Percentiles rank a stretch among this genome's conserved stretches.
These are phyloP conservation scores for Quercus rubra DNA, from an alignment of 306 rosid species.

Conservation along the genomic window DNA sequence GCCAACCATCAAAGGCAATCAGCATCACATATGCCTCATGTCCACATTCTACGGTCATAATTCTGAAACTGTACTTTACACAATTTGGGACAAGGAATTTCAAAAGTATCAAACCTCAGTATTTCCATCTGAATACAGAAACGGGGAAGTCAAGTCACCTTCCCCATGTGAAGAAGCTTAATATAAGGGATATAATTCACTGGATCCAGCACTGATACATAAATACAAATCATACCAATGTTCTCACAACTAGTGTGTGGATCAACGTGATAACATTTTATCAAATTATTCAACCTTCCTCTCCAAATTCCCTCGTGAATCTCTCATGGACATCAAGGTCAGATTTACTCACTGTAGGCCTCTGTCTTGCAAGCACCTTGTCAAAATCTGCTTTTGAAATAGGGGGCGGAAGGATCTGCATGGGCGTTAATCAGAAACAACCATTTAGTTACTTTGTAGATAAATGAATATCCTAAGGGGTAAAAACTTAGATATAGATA, in stretches of 20 bases:
- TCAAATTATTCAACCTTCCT: slow-evolving; percentile 74
- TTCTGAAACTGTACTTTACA: slow-evolving; percentile 40
- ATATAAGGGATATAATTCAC: slow-evolving; percentile 35
- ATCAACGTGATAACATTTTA: slow-evolving; percentile 35
- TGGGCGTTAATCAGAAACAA: slow-evolving; percentile 14
- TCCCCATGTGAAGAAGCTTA: slow-evolving; percentile 31
- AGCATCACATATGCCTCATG: slow-evolving; percentile 14
- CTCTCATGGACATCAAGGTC: slow-evolving; percentile 92
- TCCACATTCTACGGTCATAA: slow-evolving; percentile 21
- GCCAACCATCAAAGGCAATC: slow-evolving; percentile 13
- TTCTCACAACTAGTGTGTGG: slow-evolving; percentile 29
- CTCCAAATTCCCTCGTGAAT: slow-evolving; percentile 97
- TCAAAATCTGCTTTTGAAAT: slow-evolving; percentile 82
- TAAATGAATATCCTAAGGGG: neutral
- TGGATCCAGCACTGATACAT: slow-evolving; percentile 36
- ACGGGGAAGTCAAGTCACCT: slow-evolving; percentile 37
- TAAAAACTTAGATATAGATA: too few species aligned
- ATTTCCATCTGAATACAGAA: slow-evolving; percentile 37
- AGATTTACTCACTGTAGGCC: slow-evolving; percentile 90
- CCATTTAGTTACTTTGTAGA: slow-evolving; percentile 11
- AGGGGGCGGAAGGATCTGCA: slow-evolving; percentile 97
- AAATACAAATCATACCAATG: slow-evolving; percentile 39
- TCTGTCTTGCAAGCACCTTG: slow-evolving; percentile 96
- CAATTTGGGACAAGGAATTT: slow-evolving; percentile 41
- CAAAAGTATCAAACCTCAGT: slow-evolving; percentile 26